Percentiles rank a stretch among this genome's conserved stretches.
These are phyloP conservation scores for Metschnikowia similis DNA, from an alignment of 805 yeast genomes.

Conservation along the genomic window DNA sequence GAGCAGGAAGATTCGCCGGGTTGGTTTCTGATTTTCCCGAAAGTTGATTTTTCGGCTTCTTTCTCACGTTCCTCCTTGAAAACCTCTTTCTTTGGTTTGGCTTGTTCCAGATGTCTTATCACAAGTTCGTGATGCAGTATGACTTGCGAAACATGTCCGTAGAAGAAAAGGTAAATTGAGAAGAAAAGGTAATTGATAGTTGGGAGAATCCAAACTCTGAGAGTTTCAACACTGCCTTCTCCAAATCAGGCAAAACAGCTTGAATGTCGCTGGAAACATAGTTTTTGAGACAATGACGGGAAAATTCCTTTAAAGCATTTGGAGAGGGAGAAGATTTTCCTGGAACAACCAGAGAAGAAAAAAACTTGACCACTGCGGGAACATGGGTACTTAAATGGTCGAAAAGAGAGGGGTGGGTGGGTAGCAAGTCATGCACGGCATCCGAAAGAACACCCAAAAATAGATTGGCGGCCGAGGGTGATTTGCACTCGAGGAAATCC, in stretches of 20 bases:
- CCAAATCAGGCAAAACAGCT: slow-evolving; percentile 55
- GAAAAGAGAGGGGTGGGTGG: slow-evolving; percentile 22
- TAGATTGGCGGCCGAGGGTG: slow-evolving; percentile 13
- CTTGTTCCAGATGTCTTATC: slow-evolving; percentile 26
- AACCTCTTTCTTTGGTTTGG: slow-evolving; percentile 22
- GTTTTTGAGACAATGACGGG: slow-evolving; percentile 39
- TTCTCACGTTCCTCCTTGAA: slow-evolving; percentile 29
- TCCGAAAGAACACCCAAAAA: slow-evolving; percentile 24
- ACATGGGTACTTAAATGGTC: slow-evolving; percentile 11
- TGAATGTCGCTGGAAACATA: slow-evolving; percentile 32
- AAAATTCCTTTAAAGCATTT: slow-evolving; percentile 34
- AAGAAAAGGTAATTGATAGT: slow-evolving; percentile 48
- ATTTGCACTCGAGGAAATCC: slow-evolving; percentile 1
- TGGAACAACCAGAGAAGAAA: slow-evolving; percentile 40
- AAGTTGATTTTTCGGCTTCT: slow-evolving; percentile 24
- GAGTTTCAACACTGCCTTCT: slow-evolving; percentile 71
- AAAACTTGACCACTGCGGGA: slow-evolving; percentile 18
- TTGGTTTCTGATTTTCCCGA: slow-evolving; percentile 31
- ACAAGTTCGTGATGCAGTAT: slow-evolving; percentile 14
- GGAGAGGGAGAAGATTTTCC: slow-evolving; percentile 41
- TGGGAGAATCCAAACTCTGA: slow-evolving; percentile 65
- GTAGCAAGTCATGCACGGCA: slow-evolving; percentile 21
- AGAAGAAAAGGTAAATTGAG: not conserved
- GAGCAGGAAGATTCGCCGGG: slow-evolving; percentile 33
- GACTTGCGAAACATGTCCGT: not conserved